Conservation (phyloP, 1,284 basidiomycete genomes). For the Porphyrellus sp. region DNA sequence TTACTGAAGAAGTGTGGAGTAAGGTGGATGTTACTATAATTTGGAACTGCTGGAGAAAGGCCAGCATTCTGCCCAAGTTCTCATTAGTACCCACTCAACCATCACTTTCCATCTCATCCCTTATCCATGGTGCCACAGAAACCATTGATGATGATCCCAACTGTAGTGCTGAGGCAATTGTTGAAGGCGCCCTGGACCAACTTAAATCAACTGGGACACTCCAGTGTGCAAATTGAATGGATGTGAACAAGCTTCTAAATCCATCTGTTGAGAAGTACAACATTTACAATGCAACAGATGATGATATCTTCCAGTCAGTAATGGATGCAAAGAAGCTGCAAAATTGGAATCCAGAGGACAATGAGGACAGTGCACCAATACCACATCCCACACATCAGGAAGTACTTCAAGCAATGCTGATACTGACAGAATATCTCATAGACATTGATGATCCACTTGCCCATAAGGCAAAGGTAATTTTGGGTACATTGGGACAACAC, state of each 20-base stretch:
- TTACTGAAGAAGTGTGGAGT: not conserved
- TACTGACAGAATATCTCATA: not conserved
- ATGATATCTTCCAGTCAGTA: not conserved
- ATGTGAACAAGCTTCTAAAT: not conserved
- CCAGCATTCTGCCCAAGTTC: not conserved
- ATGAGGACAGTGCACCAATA: not conserved
- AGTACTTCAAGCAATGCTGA: not conserved
- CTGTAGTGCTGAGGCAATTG: not conserved
- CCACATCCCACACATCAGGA: not conserved
- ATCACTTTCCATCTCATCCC: not conserved
- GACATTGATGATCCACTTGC: not conserved
- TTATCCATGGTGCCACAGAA: not conserved
- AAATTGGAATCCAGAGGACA: not conserved
- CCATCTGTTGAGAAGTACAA: not conserved
- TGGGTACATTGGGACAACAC: too few species aligned
- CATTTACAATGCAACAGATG: not conserved
- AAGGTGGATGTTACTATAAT: not conserved
- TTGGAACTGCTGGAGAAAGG: not conserved
- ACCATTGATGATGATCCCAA: not conserved
- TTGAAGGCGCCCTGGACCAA: not conserved
- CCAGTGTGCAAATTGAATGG: constrained; percentile 4
- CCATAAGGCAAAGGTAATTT: too few species aligned
- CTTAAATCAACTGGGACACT: constrained; percentile 1
- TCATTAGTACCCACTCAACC: not conserved
- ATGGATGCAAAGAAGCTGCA: not conserved